Evolutionary conservation across 805 yeast species (phyloP), one percentile per base, ranked within the genome.

Genomic region (Kodamaea kakaduensis): DNA sequence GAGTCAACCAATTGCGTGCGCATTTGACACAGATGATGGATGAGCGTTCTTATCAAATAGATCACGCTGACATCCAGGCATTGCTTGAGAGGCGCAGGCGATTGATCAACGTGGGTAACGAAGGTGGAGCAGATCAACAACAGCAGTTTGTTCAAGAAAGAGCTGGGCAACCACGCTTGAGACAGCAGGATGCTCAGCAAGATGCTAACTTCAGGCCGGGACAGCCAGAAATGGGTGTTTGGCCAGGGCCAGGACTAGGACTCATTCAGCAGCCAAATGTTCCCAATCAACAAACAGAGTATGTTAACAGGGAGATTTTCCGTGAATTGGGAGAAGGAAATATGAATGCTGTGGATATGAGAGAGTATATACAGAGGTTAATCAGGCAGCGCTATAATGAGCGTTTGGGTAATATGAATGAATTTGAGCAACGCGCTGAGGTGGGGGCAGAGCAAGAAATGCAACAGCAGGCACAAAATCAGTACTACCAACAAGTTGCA

Each of bases 1-100:
- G 97, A 6, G 96, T 93, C 12, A 74, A 69, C 32, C 76, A 77
- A 41, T 68, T 90, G 43, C 74, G 96, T 43, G 78, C 75, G 25
- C 81, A 83, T 54, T 69, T 90, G 31, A 78, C 72, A 50, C 59
- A 56, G 45, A 48, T 56, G 8, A 61, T 62, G 65, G 65, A 60
- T 37, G 65, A 58, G 34, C 40, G 61, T 22, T 48, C 59, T 2
- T 59, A 60, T 40, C 51, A 48, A 28, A 45, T 61, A 16, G 67
- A 61, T 27, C 62, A 58, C 26, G 58, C 56, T 15, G 60, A 58
- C 26, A 50, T 55, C 38, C 56, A 55, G 35, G 56, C 50, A 17
- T 46, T 53, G 15, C 53, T 51, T 33, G 61, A 54, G 27, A 43
- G 62, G 37, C 47, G 62, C 37, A 46, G 57, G 40, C 44, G 58